These are phyloP conservation scores for Dalbergia oliveri DNA, from an alignment of 306 rosid genomes.

Conservation along the genomic window DNA sequence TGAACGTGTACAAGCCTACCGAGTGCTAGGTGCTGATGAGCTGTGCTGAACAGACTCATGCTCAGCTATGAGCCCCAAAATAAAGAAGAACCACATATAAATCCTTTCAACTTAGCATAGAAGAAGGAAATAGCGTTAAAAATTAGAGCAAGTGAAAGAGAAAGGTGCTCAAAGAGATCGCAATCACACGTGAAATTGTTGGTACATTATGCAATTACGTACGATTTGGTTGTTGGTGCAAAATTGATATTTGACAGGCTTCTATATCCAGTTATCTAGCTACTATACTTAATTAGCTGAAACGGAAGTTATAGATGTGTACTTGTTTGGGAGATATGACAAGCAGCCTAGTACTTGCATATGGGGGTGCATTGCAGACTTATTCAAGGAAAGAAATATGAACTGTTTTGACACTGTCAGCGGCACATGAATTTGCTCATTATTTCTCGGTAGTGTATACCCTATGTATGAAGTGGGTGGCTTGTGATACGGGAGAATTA, in stretches of 20 bases:
- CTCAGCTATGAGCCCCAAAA: constrained; percentile 27
- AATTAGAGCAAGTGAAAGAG: not conserved
- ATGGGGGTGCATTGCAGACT: constrained; percentile 38
- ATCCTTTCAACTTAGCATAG: not conserved
- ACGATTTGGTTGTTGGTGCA: constrained; percentile 39
- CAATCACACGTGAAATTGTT: constrained; percentile 36
- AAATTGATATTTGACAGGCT: constrained; percentile 19
- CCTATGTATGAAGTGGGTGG: not conserved
- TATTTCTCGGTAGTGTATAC: constrained; percentile 3
- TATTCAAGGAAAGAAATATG: constrained; percentile 10
- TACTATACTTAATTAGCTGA: constrained; percentile 1
- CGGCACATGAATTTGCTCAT: constrained; percentile 39
- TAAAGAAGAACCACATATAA: not conserved
- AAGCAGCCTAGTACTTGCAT: constrained; percentile 36
- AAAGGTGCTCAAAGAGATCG: constrained; percentile 3
- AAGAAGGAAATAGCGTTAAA: not conserved
- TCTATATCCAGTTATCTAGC: not conserved
- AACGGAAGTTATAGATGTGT: constrained; percentile 35
- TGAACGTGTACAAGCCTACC: constrained; percentile 50
- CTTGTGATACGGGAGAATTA: not conserved
- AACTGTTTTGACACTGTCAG: constrained; percentile 43
- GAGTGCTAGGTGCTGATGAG: constrained; percentile 44
- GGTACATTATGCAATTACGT: constrained; percentile 22
- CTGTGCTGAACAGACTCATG: constrained; percentile 42
- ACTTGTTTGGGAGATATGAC: constrained; percentile 40